These are phyloP conservation scores for Larix kaempferi DNA, from an alignment of 75 land plant species.

Conservation along the genomic window DNA sequence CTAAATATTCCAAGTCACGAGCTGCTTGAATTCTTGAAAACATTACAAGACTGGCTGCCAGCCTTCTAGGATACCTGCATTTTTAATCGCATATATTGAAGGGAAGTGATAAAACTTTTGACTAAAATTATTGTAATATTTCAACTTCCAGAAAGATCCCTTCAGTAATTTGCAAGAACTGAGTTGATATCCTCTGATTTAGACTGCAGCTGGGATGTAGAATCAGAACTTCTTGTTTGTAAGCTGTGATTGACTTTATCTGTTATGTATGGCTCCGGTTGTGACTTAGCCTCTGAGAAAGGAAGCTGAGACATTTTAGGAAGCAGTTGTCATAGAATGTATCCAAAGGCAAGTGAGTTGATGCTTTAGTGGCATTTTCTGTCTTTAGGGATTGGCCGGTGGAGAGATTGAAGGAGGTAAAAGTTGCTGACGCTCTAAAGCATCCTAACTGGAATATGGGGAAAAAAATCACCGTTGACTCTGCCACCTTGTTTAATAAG, in stretches of 20 bases:
- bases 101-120: too few species aligned
- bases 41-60: too few species aligned
- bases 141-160: too few species aligned
- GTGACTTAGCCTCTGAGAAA: not conserved
- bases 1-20: too few species aligned
- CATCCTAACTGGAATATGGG: slow-evolving; percentile 99
- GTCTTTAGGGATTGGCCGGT: slow-evolving; percentile 87
- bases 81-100: too few species aligned
- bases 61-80: too few species aligned
- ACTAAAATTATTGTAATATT: too few species aligned
- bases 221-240: not conserved
- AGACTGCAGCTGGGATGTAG: not conserved
- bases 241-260: not conserved
- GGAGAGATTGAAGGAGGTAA: slow-evolving; percentile 91
- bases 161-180: too few species aligned
- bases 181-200: not conserved
- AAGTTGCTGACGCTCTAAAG: slow-evolving; percentile 95
- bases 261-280: not conserved
- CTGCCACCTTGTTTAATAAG: slow-evolving; percentile 96
- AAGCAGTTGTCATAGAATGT: not conserved
- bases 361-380: not conserved
- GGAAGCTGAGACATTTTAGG: not conserved
- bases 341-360: not conserved
- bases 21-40: too few species aligned
- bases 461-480: slow-evolving; percentile 93